phyloP scores from a whole-genome alignment of 495 filamentous ascomycete genomes.

The Xylaria acuta region DNA sequence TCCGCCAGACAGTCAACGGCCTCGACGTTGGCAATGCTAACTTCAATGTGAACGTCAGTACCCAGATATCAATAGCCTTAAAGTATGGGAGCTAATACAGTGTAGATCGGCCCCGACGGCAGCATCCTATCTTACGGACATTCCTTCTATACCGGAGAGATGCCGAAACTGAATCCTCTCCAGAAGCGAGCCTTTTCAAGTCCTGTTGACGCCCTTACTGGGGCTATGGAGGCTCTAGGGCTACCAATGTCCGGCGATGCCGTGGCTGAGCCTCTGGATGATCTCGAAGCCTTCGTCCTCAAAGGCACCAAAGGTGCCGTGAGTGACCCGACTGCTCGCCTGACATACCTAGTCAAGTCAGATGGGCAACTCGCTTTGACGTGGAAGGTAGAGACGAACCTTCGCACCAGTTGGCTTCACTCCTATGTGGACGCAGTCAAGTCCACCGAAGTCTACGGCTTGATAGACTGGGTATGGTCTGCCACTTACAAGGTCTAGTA shows the following conservation, averaged over 20 bases:
- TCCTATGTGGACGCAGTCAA: conserved; percentile 47
- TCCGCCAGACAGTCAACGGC: conserved; percentile 52
- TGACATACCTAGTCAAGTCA: conserved; percentile 44
- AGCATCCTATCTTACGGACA: conserved; percentile 42
- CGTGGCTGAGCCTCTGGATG: conserved; percentile 30
- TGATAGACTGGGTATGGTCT: conserved; percentile 48
- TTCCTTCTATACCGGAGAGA: conserved; percentile 33
- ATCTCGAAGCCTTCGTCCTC: conserved; percentile 32
- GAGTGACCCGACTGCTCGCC: conserved; percentile 42
- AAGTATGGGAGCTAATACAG: neutral
- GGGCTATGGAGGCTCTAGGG: conserved; percentile 28
- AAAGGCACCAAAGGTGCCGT: conserved; percentile 33
- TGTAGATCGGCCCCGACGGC: conserved; percentile 39
- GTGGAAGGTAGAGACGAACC: conserved; percentile 50
- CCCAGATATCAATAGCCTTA: neutral
- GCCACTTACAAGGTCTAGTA: conserved; percentile 48
- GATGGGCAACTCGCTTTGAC: conserved; percentile 42
- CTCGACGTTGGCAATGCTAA: conserved; percentile 56
- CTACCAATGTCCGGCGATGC: conserved; percentile 32
- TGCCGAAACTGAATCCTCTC: conserved; percentile 25
- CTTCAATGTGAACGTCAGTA: conserved; percentile 55
- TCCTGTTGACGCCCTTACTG: conserved; percentile 33
- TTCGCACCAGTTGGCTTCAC: conserved; percentile 45
- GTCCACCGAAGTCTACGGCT: conserved; percentile 34
- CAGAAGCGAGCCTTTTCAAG: conserved; percentile 32